Base-by-base conservation (phyloP, 129 eudicot species). In the Chrysanthemum seticuspe region DNA sequence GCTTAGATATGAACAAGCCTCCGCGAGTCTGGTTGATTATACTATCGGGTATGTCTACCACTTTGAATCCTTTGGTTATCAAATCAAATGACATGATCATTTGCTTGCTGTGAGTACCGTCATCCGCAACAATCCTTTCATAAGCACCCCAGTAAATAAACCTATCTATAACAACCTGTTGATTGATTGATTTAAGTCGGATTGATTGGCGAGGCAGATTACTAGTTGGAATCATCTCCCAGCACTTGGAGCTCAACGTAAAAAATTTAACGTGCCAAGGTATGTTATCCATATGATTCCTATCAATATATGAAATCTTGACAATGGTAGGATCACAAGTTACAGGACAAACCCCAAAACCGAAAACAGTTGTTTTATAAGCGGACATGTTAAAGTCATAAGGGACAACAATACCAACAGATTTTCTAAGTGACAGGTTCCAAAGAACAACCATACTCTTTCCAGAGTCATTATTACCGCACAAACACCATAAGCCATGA, bases 11-110 rank as follows among this genome's bases (percentile, higher is more conserved):
- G 14, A 57, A 45, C 59, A 76, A 59, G 29, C 48, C 11, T 3
- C 50, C 10, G 56, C 16, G 36, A 9, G 23, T n/a, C 9, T n/a
- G 67, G 10, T 19, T 8, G 9, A 74, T 59, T 53, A 86, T 75
- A 62, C 8, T 49, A 51, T 64, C 13, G 0, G 86, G 86, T 9
- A 87, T 64, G 40, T 29, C 14, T 25, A 87, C 9, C 56, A 76
- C 82, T 9, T 13, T 2, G 51, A 86, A 83, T 27, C 68, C 72
- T 34, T 86, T 78, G 63, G 47, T 55, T 0, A 25, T 67, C 76
- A 83, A 50, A 67, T 68, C 74, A 69, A 87, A 87, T 12, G 79
- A 67, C 57, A 81, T 13, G 14, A 87, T 62, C 82, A 83, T 4
- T n/a, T 36, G 6, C 4, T 40, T 13, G 0, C 2, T 27, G 3